Percentiles rank a stretch among this genome's conserved stretches.
Evolutionary conservation across 2,329 filamentous ascomycete species (phyloP).

Genomic region (Atkinsonella texensis): DNA sequence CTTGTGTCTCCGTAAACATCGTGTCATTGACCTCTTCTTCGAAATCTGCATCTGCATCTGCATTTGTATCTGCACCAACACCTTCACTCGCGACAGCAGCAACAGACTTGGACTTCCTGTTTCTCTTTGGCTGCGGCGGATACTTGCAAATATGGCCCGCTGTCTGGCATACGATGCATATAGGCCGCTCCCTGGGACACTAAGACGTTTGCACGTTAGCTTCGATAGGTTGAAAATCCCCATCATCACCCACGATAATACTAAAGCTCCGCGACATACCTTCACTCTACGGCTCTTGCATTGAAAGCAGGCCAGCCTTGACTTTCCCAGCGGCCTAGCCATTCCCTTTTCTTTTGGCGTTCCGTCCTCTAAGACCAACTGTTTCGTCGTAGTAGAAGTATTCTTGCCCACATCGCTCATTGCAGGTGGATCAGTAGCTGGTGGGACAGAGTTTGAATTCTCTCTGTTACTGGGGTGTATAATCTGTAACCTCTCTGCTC

Average conservation of each 20-base stretch:
- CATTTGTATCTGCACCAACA: slow-evolving; percentile 6
- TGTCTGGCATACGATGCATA: slow-evolving; percentile 25
- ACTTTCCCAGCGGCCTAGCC: slow-evolving; percentile 16
- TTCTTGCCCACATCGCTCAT: slow-evolving; percentile 11
- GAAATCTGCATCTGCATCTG: slow-evolving; percentile 5
- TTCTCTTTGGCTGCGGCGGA: slow-evolving; percentile 19
- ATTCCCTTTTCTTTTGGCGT: slow-evolving; percentile 5
- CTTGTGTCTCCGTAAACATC: not conserved
- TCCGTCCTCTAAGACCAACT: slow-evolving; percentile 14
- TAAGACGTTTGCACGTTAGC: slow-evolving; percentile 13
- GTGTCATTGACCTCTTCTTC: slow-evolving; percentile 10
- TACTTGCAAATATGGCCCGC: slow-evolving; percentile 26
- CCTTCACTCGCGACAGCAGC: slow-evolving; percentile 8
- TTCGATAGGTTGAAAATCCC: not conserved
- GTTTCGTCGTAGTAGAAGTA: slow-evolving; percentile 18
- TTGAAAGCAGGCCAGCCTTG: slow-evolving; percentile 22
- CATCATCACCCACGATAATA: not conserved
- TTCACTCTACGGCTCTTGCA: slow-evolving; percentile 26
- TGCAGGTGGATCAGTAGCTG: slow-evolving; percentile 13
- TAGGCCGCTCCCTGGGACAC: slow-evolving; percentile 30
- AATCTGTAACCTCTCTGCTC: slow-evolving; percentile 44
- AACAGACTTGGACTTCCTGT: slow-evolving; percentile 12
- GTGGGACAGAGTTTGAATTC: slow-evolving; percentile 16
- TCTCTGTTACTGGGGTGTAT: slow-evolving; percentile 36
- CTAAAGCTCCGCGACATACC: slow-evolving; percentile 16